Base-by-base conservation (phyloP, 169 alveolate species). In the Cryptosporidium tyzzeri region DNA sequence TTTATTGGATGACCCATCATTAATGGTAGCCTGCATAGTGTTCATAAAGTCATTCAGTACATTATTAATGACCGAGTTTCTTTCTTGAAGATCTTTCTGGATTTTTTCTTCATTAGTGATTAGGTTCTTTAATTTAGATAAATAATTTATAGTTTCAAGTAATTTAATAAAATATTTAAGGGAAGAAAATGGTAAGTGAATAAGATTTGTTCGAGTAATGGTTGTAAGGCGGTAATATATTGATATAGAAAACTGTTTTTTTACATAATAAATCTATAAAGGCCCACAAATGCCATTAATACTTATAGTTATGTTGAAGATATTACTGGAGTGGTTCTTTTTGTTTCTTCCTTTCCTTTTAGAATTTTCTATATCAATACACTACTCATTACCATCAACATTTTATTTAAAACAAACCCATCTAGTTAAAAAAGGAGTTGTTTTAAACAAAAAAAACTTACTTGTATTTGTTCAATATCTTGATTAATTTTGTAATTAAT, bases 21-120 rank as follows among this genome's bases (percentile, higher is more conserved):
- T 74, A 65, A 80, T 80, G n/a, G 80, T 80, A 44, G 74, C 65
- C 29, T 80, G 89, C 89, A 80, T 59, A 58, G 74, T 62, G 23
- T 48, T 80, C 75, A 80, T 62, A 48, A 80, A 80, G 53, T 80
- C 89, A 21, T 33, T 80, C 74, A 80, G 51, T 39, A 80, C 75
- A 80, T 61, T 80, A 21, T 62, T 65, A 44, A 80, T 59, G 35
- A 80, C 58, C 9, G 45, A n/a, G 37, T 80, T 59, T 39, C 65
- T 37, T 59, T 65, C 89, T 39, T 62, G 35, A 5, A 80, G 55
- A 23, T 80, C 89, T 45, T 62, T 80, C 14, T 80, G 73, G 21
- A 62, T 39, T 39, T 59, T 65, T 62, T 80, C 89, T 37, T 80
- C 89, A 21, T 80, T 65, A 10, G 67, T 67, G n/a, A 80, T 80